Evolutionary conservation across 1,139 yeast genomes (phyloP), one percentile per base, ranked within the genome.

Genomic region (Geotrichum klebahnii): DNA sequence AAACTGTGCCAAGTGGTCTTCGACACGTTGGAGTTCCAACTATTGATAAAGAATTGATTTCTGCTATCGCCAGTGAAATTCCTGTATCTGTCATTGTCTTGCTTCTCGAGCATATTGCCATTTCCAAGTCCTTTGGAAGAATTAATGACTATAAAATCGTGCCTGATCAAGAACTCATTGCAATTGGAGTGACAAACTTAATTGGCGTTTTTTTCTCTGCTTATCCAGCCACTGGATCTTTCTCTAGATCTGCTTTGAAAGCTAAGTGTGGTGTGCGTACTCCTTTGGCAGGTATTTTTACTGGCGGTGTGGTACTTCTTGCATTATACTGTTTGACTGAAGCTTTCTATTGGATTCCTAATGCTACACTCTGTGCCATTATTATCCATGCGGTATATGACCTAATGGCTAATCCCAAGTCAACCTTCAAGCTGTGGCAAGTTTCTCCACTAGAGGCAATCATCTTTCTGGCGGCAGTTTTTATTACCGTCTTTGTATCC

Each of bases 341-440:
- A 48, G 84, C 95, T 3, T 90, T 90, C 72, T 87, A 76, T 73
- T 90, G 79, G 71, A 90, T 90, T 67, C 96, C 97, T 51, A 88
- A 85, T 62, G 96, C 97, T 10, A 79, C 90, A 1, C 75, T 90
- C 54, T 74, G 82, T 58, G 96, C 97, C 1, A 81, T 90, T 57
- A 89, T 90, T 59, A 90, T 90, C 61, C 96, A 90, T 67, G 96
- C 97, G n/a, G 97, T 90, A 22, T 79, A 86, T 43, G 97, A 89
- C 70, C 78, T 90, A 66, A 72, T 89, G 57, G 84, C 95, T 3
- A 76, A 80, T 50, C 88, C 82, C 64, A 77, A 77, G 59, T 78
- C 82, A 2, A 80, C 95, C 10, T 80, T 79, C 78, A 79, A 76
- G 61, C 79, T 88, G 68, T 89, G 88, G 86, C 76, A 75, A 57